Base-by-base conservation (phyloP, 345 rosid species). In the Mallotus nudiflorus region DNA sequence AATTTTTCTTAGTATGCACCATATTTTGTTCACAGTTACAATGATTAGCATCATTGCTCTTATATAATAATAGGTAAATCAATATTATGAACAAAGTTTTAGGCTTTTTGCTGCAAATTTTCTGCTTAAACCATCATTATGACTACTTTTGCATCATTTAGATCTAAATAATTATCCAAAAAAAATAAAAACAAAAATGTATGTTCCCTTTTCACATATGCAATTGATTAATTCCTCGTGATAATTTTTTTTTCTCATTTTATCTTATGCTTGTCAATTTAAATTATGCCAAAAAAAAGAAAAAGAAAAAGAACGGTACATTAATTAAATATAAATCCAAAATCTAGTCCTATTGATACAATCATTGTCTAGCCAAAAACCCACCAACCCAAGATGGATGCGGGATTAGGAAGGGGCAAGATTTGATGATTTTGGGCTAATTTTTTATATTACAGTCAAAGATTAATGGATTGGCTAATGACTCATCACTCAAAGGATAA, bases 401-500 rank as follows among this genome's bases (percentile, higher is more conserved):
- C n/a, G n/a, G n/a, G n/a, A n/a, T n/a, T n/a, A n/a, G n/a, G n/a
- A n/a, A n/a, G n/a, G n/a, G n/a, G n/a, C n/a, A n/a, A n/a, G n/a
- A n/a, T n/a, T n/a, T n/a, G n/a, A n/a, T n/a, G n/a, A n/a, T n/a
- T n/a, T n/a, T n/a, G n/a, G n/a, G n/a, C n/a, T n/a, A n/a, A n/a
- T n/a, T n/a, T n/a, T n/a, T n/a, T n/a, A n/a, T n/a, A n/a, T n/a
- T n/a, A n/a, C n/a, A n/a, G n/a, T n/a, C n/a, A n/a, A n/a, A n/a
- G n/a, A n/a, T n/a, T n/a, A n/a, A n/a, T n/a, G n/a, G n/a, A n/a
- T n/a, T n/a, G n/a, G n/a, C n/a, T n/a, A n/a, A n/a, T n/a, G n/a
- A n/a, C 54, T 58, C 68, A 66, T 59, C 15, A 35, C 19, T 24
- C 51, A 7, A 45, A 48, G 44, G 65, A 66, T 70, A 62, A 67